A percentile compares a stretch with the other conserved stretches of the same genome.
Evolutionary conservation across 106 monocot species (phyloP).

Genomic region (Allium cepa): DNA sequence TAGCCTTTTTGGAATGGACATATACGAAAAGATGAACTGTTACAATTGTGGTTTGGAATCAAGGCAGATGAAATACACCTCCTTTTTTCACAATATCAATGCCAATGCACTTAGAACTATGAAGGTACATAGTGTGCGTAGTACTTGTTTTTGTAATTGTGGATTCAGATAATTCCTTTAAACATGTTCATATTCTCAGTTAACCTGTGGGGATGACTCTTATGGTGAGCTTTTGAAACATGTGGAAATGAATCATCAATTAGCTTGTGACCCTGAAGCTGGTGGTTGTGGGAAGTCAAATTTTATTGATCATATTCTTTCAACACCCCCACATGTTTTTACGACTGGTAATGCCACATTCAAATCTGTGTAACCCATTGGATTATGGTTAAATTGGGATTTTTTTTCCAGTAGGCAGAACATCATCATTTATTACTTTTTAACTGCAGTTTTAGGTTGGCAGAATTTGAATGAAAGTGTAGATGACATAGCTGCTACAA

Average conservation of each 20-base stretch:
- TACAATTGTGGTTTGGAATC: slow-evolving; percentile 61
- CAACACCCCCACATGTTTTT: slow-evolving; percentile 71
- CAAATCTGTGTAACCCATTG: no score
- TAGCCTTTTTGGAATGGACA: slow-evolving; percentile 79
- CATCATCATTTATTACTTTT: not conserved
- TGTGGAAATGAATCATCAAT: slow-evolving; percentile 79
- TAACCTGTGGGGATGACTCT: slow-evolving; percentile 39
- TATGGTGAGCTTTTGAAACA: slow-evolving; percentile 81
- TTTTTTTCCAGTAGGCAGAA: no score
- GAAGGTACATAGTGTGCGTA: slow-evolving; percentile 42
- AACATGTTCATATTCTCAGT: slow-evolving; percentile 28
- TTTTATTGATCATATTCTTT: slow-evolving; percentile 72
- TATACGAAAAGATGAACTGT: slow-evolving; percentile 91
- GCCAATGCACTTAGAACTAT: slow-evolving; percentile 77
- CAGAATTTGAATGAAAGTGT: slow-evolving; percentile 74
- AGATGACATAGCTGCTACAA: slow-evolving; percentile 80
- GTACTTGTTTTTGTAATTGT: not conserved
- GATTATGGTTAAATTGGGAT: no score
- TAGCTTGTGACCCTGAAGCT: slow-evolving; percentile 68
- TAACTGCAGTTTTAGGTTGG: slow-evolving; percentile 86
- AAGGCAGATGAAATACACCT: slow-evolving; percentile 76
- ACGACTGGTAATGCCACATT: slow-evolving; percentile 47
- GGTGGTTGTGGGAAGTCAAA: slow-evolving; percentile 83
- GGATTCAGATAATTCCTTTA: not conserved
- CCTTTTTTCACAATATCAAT: slow-evolving; percentile 97